phyloP scores from a whole-genome alignment of 2,329 filamentous ascomycete species.

The Ophiostoma pallidulum region DNA sequence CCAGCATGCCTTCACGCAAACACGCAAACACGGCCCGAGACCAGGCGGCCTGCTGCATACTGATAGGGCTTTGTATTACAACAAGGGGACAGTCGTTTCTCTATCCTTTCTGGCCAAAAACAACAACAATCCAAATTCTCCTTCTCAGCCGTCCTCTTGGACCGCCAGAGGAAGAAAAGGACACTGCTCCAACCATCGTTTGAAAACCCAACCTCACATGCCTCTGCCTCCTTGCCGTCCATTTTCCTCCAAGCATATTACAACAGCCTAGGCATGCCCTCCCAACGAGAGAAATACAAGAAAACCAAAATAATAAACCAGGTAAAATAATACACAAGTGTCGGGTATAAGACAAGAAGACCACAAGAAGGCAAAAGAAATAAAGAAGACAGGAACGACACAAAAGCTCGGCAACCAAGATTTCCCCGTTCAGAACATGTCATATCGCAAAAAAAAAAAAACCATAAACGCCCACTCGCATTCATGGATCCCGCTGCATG shows the following conservation, averaged over 20 bases:
- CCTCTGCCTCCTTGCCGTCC: background rate
- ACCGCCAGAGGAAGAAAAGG: background rate
- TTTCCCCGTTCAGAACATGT: background rate
- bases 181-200: background rate
- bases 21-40: too few relatives aligned
- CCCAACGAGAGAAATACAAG: conserved; percentile 8
- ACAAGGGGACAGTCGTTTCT: too few relatives aligned
- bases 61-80: too few relatives aligned
- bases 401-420: too few relatives aligned
- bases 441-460: conserved; percentile 9
- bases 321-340: too few relatives aligned
- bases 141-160: background rate
- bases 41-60: too few relatives aligned
- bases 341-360: conserved; percentile 23
- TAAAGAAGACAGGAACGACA: conserved; percentile 16
- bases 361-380: conserved; percentile 12
- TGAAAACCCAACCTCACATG: background rate
- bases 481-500: background rate
- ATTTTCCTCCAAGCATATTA: background rate
- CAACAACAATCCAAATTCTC: background rate
- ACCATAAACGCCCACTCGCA: background rate
- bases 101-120: too few relatives aligned
- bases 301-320: conserved; percentile 16
- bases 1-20: too few relatives aligned
- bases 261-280: background rate